Evolutionary conservation across 805 yeast genomes (phyloP).

Genomic region (Pichia heedii): DNA sequence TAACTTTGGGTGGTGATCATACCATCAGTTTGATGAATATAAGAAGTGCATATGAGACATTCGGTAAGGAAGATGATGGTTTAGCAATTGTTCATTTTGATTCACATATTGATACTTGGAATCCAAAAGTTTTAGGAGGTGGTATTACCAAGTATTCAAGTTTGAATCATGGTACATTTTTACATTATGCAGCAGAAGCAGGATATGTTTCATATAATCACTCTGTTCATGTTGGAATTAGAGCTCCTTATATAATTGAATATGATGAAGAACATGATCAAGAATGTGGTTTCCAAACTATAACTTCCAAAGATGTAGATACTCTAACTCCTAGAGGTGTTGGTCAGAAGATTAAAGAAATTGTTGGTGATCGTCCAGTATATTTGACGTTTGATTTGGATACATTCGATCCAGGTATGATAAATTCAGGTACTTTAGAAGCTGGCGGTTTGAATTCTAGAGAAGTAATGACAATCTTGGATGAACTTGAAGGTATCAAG

Average conservation of each 20-base stretch:
- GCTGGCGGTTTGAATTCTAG: constrained; percentile 66
- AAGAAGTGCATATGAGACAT: constrained; percentile 41
- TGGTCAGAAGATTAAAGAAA: constrained; percentile 27
- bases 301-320: constrained; percentile 42
- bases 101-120: constrained; percentile 65
- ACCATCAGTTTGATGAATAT: constrained; percentile 45
- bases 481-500: constrained; percentile 50
- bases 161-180: constrained; percentile 57
- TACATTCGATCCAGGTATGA: constrained; percentile 65
- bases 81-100: constrained; percentile 55
- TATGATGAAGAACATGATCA: constrained; percentile 35
- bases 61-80: constrained; percentile 36
- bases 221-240: constrained; percentile 52
- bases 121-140: constrained; percentile 56
- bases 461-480: constrained; percentile 50
- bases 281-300: constrained; percentile 40
- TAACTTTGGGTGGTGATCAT: constrained; percentile 57
- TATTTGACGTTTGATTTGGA: constrained; percentile 46
- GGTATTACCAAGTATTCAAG: constrained; percentile 48
- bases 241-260: constrained; percentile 46
- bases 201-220: constrained; percentile 44
- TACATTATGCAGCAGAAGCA: constrained; percentile 61
- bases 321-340: constrained; percentile 29
- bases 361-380: constrained; percentile 33
- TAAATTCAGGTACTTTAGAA: constrained; percentile 77